These are phyloP conservation scores for Chernovozyma sophiae-reginae DNA, from an alignment of 1,139 yeast genomes.

Conservation along the genomic window DNA sequence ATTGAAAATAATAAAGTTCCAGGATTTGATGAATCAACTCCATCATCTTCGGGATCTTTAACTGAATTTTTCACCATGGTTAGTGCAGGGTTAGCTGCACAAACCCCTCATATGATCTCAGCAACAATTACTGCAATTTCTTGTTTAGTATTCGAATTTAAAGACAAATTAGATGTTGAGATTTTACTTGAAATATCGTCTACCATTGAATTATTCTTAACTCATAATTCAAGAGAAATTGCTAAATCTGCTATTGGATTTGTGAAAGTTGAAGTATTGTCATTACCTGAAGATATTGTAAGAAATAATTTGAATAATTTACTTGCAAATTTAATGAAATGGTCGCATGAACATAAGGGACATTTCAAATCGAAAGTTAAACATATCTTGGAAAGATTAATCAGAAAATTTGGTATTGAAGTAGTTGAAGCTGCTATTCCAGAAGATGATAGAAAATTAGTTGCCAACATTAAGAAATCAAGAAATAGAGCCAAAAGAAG, in stretches of 20 bases:
- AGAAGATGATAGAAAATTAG: slow-evolving; percentile 75
- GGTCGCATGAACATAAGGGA: slow-evolving; percentile 96
- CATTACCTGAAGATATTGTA: slow-evolving; percentile 78
- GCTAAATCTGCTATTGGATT: slow-evolving; percentile 94
- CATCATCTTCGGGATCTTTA: slow-evolving; percentile 63
- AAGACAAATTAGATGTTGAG: slow-evolving; percentile 52
- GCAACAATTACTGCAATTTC: slow-evolving; percentile 92
- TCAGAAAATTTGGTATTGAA: slow-evolving; percentile 86
- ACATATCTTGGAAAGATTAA: slow-evolving; percentile 85
- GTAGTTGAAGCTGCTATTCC: slow-evolving; percentile 79
- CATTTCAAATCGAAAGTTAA: slow-evolving; percentile 90
- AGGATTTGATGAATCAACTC: slow-evolving; percentile 60
- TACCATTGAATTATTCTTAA: slow-evolving; percentile 86
- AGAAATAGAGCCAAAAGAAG: slow-evolving; percentile 81
- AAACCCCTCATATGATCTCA: slow-evolving; percentile 91
- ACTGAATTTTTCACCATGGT: slow-evolving; percentile 89
- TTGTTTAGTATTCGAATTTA: slow-evolving; percentile 83
- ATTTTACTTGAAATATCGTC: slow-evolving; percentile 70
- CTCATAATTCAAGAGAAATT: slow-evolving; percentile 88
- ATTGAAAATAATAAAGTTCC: slow-evolving; percentile 65
- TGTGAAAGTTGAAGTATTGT: slow-evolving; percentile 83
- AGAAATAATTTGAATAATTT: slow-evolving; percentile 63
- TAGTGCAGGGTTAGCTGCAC: slow-evolving; percentile 94
- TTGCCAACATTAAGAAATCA: slow-evolving; percentile 79
- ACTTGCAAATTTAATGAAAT: slow-evolving; percentile 69